These are phyloP conservation scores for Leccinum pallidistipes DNA, from an alignment of 1,284 basidiomycete species.

Conservation along the genomic window DNA sequence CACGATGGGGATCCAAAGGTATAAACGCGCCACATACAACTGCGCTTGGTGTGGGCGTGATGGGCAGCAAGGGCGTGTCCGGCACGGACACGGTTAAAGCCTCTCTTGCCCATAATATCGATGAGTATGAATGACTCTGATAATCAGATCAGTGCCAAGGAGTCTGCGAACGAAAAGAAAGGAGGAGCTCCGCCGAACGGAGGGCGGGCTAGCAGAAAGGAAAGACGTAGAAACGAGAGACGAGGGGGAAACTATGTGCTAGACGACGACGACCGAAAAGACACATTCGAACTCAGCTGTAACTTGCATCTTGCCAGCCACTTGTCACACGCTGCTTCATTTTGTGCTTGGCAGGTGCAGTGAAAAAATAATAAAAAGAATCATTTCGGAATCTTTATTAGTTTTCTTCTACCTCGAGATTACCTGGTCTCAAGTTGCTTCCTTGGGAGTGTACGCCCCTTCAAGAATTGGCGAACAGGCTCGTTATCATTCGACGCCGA, in stretches of 20 bases:
- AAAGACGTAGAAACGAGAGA: slow-evolving; percentile 20
- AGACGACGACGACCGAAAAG: slow-evolving; percentile 6
- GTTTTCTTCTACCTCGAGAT: too few relatives aligned
- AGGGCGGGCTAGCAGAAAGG: slow-evolving; percentile 23
- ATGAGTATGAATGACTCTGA: neutral
- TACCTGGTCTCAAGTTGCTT: slow-evolving; percentile 41
- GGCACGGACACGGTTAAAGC: slow-evolving; percentile 30
- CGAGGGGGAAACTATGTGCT: neutral
- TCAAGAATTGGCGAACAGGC: neutral
- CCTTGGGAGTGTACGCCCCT: slow-evolving; percentile 50
- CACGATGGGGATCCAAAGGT: neutral
- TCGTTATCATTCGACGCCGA: slow-evolving; percentile 26
- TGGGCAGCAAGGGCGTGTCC: slow-evolving; percentile 25
- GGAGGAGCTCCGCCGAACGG: slow-evolving; percentile 28
- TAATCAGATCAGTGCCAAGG: neutral
- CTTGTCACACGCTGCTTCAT: slow-evolving; percentile 1
- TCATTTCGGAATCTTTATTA: neutral
- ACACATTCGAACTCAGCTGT: slow-evolving; percentile 30
- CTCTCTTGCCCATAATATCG: slow-evolving; percentile 32
- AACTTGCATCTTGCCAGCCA: slow-evolving; percentile 10
- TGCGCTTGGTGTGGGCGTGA: slow-evolving; percentile 24
- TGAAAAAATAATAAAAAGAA: neutral
- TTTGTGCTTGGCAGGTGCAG: slow-evolving; percentile 13
- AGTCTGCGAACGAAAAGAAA: slow-evolving; percentile 18
- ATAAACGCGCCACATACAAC: slow-evolving; percentile 7